Conservation (phyloP, 768 basidiomycete species). For the Cubamyces lactineus region DNA sequence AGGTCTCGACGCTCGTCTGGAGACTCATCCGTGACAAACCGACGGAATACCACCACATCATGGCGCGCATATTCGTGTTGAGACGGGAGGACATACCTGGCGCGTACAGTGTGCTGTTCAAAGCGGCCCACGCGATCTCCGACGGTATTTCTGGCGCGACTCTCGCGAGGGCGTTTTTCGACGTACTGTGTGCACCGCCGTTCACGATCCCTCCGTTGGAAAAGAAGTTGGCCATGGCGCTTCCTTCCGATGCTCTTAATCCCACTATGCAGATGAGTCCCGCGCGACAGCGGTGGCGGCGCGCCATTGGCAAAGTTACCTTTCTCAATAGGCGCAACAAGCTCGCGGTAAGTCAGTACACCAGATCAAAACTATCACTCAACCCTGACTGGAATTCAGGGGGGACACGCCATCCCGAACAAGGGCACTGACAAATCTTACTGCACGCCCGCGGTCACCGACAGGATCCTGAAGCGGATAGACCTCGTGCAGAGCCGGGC, state of each 20-base stretch:
- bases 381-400: constrained; percentile 38
- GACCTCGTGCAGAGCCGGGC: constrained; percentile 35
- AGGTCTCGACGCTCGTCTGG: constrained; percentile 37
- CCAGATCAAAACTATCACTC: background rate
- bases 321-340: constrained; percentile 37
- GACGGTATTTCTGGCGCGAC: constrained; percentile 51
- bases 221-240: constrained; percentile 45
- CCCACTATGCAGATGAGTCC: constrained; percentile 38
- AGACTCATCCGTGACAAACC: constrained; percentile 38
- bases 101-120: constrained; percentile 46
- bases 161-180: constrained; percentile 48
- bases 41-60: constrained; percentile 44
- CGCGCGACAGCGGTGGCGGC: constrained; percentile 49
- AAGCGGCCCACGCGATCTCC: constrained; percentile 52
- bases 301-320: constrained; percentile 46
- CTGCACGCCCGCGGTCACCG: constrained; percentile 30
- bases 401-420: constrained; percentile 59
- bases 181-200: constrained; percentile 39
- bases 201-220: constrained; percentile 34
- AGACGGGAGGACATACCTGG: constrained; percentile 41
- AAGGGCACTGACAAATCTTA: constrained; percentile 40
- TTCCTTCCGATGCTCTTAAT: constrained; percentile 42
- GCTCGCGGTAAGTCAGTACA: constrained; percentile 37
- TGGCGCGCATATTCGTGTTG: constrained; percentile 48
- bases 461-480: constrained; percentile 37